Conservation (phyloP, 139 green algal genomes). For the Chlorella sp. region DNA sequence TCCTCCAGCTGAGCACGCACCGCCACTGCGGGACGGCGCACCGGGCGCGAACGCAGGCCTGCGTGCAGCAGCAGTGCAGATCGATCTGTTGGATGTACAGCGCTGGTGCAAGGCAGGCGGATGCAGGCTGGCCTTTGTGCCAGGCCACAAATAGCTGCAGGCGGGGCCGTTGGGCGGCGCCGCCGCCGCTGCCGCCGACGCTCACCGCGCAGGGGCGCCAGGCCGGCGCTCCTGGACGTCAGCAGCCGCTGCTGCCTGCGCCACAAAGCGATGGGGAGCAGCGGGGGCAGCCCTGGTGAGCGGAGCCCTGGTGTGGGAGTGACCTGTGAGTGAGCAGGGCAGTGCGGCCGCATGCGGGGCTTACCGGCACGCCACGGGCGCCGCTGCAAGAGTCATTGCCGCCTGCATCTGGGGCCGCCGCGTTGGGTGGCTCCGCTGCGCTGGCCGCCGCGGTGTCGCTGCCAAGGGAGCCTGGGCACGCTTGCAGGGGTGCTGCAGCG, state of each 20-base stretch:
- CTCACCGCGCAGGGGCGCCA: slow-evolving; percentile 13
- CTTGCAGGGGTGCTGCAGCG: too few relatives aligned
- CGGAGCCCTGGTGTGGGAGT: not conserved
- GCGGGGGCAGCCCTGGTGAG: not conserved
- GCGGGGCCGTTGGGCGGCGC: too few relatives aligned
- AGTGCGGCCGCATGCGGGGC: slow-evolving; percentile 5
- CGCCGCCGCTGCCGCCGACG: not conserved
- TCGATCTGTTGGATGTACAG: too few relatives aligned
- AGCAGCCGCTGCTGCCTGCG: not conserved
- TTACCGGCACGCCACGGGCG: slow-evolving; percentile 15
- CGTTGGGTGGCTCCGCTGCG: not conserved
- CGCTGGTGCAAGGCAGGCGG: too few relatives aligned
- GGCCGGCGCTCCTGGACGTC: not conserved
- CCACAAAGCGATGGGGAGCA: not conserved
- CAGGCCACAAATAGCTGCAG: too few relatives aligned
- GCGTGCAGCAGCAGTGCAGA: not conserved
- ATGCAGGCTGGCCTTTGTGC: too few relatives aligned
- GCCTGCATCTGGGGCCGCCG: slow-evolving; percentile 13
- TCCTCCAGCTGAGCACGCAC: slow-evolving; percentile 21
- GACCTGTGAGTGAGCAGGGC: slow-evolving; percentile 10
- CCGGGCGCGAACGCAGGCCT: not conserved
- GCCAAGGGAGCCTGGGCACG: too few relatives aligned
- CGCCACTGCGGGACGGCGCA: not conserved
- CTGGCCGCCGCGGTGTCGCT: not conserved
- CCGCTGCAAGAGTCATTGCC: not conserved